phyloP scores from a whole-genome alignment of 768 basidiomycete genomes.

The Phlegmacium glaucopus region DNA sequence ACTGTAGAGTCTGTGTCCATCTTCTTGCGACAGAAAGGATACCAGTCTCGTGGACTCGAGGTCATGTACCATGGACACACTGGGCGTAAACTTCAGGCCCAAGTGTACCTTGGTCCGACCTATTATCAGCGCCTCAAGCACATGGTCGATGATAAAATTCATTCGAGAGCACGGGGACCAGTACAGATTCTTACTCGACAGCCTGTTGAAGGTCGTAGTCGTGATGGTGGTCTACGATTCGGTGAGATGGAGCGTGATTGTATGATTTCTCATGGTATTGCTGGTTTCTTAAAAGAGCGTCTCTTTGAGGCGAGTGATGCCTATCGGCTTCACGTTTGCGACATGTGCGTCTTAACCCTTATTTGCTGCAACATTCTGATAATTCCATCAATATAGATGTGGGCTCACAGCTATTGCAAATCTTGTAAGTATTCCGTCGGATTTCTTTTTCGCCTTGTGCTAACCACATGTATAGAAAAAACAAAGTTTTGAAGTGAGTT shows the following conservation, averaged over 20 bases:
- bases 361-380: conserved; percentile 1
- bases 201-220: conserved; percentile 97
- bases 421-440: conserved; percentile 51
- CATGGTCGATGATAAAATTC: conserved; percentile 99
- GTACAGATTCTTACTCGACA: conserved; percentile 97
- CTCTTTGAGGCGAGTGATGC: conserved; percentile 92
- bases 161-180: conserved; percentile 94
- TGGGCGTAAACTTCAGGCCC: conserved; percentile 96
- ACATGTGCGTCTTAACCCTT: conserved; percentile 64
- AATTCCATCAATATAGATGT: conserved; percentile 50
- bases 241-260: conserved; percentile 99
- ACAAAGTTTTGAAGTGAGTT: conserved; percentile 84
- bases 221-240: conserved; percentile 98
- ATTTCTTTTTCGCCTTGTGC: conserved; percentile 5
- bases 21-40: conserved; percentile 83
- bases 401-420: conserved; percentile 97
- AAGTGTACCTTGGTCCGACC: conserved; percentile 97
- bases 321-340: conserved; percentile 93
- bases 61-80: conserved; percentile 99
- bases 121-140: conserved; percentile 99
- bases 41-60: conserved; percentile 95
- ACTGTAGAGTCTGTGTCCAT: conserved; percentile 98
- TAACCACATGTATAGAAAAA: conserved; percentile 73
- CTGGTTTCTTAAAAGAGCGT: conserved; percentile 96
- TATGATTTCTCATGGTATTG: conserved; percentile 99